Percentiles rank a stretch among this genome's conserved stretches.
Conservation (phyloP, 1,284 basidiomycete species). For the Neotropicomus parvogracilis region DNA sequence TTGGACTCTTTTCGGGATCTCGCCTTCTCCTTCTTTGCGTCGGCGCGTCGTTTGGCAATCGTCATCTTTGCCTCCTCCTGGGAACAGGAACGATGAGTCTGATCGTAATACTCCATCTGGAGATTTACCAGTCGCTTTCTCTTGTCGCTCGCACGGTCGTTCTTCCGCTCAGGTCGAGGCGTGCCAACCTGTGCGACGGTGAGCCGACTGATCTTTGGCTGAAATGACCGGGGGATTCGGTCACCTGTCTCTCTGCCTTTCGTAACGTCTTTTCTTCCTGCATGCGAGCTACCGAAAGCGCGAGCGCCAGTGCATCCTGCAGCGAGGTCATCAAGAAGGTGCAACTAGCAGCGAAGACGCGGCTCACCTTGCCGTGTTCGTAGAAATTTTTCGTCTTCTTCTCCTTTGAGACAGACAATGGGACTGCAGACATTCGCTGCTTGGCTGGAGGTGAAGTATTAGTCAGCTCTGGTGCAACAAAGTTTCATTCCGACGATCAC, state of each 20-base stretch:
- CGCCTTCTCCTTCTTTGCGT: constrained; percentile 32
- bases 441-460: too few relatives aligned
- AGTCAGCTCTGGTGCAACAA: constrained; percentile 5
- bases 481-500: constrained; percentile 19
- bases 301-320: constrained; percentile 43
- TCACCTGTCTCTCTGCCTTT: constrained; percentile 37
- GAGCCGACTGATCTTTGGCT: constrained; percentile 21
- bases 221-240: constrained; percentile 3
- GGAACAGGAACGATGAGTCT: constrained; percentile 15
- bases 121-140: constrained; percentile 34
- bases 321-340: constrained; percentile 21
- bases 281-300: constrained; percentile 37
- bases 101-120: constrained; percentile 11
- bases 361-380: constrained; percentile 34
- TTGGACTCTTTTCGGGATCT: constrained; percentile 22
- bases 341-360: constrained; percentile 7
- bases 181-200: constrained; percentile 24
- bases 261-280: constrained; percentile 39
- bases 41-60: constrained; percentile 25
- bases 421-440: constrained; percentile 19
- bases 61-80: constrained; percentile 31
- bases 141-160: constrained; percentile 12
- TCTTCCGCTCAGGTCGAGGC: constrained; percentile 15
- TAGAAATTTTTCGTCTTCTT: constrained; percentile 30
- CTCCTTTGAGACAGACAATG: constrained; percentile 24